Evolutionary conservation across 2,329 filamentous ascomycete species (phyloP), one percentile per base, ranked within the genome.

Genomic region (Cryphonectria nitschkei): DNA sequence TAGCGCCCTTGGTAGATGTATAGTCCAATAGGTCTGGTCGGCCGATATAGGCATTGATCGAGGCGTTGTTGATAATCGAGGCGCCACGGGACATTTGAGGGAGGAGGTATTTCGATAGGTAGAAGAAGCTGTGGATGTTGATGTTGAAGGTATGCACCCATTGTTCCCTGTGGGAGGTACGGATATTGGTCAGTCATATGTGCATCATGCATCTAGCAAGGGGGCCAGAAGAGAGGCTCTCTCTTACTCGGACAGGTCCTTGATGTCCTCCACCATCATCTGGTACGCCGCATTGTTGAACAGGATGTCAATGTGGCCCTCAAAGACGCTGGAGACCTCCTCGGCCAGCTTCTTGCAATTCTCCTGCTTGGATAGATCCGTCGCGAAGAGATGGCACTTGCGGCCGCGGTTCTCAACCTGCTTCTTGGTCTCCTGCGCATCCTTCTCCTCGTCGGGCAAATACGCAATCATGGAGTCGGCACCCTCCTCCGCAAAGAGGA

Each of bases 121-220:
- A 95, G 84, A 94, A 96, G 83, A 89, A 91, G 3, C 92, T 87
- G 80, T 95, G 91, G 76, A 96, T 94, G 82, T 96, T 97, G 64
- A 90, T 93, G 80, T 93, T 86, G 82, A 97, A 95, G 0, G 92
- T 95, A 71, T 90, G 84, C 67, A 90, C 76, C 93, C 92, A 96
- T 82, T 96, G 93, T 6, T 93, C 91, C 77, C 88, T 90, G 70
- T 50, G 11, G 37, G 41, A 37, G 14, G 41, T 16, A 46, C 16
- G 22, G n/a, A 13, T 9, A 29, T 4, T 9, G 34, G 34, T 68
- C 16, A 70, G 32, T 46, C 19, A 16, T 11, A 37, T 3, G 9
- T 29, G 13, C 16, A n/a, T 37, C 19, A 2, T 14, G 4, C 19
- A 37, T 26, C 11, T 46, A 19, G 13, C 8, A 26, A 2, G 6